Evolutionary conservation across 371 early-diverging fungal species (phyloP), one percentile per base, ranked within the genome.

Genomic region (Mucor racemosus): DNA sequence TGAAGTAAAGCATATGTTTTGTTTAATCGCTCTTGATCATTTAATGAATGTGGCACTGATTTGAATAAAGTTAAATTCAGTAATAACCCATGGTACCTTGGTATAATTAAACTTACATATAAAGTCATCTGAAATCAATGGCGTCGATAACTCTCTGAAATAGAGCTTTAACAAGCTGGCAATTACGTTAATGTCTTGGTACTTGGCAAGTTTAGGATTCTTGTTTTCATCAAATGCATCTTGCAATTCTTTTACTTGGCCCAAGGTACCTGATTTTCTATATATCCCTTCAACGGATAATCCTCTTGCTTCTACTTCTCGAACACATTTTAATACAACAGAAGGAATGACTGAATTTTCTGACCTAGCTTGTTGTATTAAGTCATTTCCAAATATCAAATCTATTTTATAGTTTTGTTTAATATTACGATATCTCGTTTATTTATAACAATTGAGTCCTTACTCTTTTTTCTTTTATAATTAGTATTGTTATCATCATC

Each of bases 111-210:
- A 7, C 76, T 79, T 76, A 75, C 81, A 64, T 3, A 84, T 79
- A 7, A 91, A 77, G 15, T 92, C 89, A 73, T 79, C 89, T 0
- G 96, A 93, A 66, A 98, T 79, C 41, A 97, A 68, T 0, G 98
- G 98, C 60, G 93, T 90, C 0, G 97, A 94, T 68, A 97, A 66
- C 15, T 93, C 94, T 38, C 98, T 85, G 55, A 98, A 86, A 67
- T 96, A 98, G 74, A 95, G 94, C 75, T 97, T 97, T 64, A 98
- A 77, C 40, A 98, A 85, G 50, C 95, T 94, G 0, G 97, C 95
- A 14, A 96, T 85, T 9, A 88, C 85, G 63, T 86, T 81, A 36
- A 90, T 86, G 71, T 87, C 88, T 64, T 82, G 80, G 66, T 84
- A 88, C 59, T 80, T 68, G 67, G 74, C 36, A 89, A 63, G 62